Base-by-base conservation (phyloP, 148 eudicot species). In the Arctostaphylos glauca region DNA sequence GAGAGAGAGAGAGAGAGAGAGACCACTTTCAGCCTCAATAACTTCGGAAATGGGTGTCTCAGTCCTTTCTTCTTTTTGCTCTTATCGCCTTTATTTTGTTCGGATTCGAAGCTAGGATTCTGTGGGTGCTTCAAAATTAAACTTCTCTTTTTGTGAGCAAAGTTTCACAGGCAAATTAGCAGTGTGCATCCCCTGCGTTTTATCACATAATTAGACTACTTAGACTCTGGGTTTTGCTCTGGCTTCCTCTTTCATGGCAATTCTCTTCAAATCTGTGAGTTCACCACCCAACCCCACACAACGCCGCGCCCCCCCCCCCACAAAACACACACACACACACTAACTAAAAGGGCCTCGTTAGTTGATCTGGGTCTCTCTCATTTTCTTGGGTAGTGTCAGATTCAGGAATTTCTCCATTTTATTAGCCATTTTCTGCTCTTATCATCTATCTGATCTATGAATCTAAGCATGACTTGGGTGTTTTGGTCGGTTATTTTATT, bases 211-310 rank as follows among this genome's bases (percentile, higher is more conserved):
- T 70, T 43, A 14, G 67, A 21, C 54, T 73, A 44, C 19, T 70
- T 43, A 14, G 67, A 21, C 54, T 81, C 68, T 81, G 50, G 78
- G 55, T 75, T 58, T n/a, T 82, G 46, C 53, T 60, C 66, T 66
- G 9, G 73, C 60, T 46, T 74, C 84, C 50, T 70, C 75, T 82
- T 49, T 23, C 41, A 75, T 62, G 81, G 60, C 80, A 48, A 82
- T 75, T 56, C 74, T 74, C 70, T 48, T 70, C 72, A 47, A 47
- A 47, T 50, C 70, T 82, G 84, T 82, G 44, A 59, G 84, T 58
- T 58, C n/a, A n/a, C n/a, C n/a, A n/a, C n/a, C n/a, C n/a, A n/a
- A n/a, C n/a, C n/a, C n/a, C n/a, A n/a, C n/a, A n/a, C n/a, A n/a
- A n/a, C n/a, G n/a, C 58, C 73, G 9, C 70, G 4, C 66, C 5